These are phyloP conservation scores for Pleurotus sapidus DNA, from an alignment of 768 basidiomycete species.

Conservation along the genomic window DNA sequence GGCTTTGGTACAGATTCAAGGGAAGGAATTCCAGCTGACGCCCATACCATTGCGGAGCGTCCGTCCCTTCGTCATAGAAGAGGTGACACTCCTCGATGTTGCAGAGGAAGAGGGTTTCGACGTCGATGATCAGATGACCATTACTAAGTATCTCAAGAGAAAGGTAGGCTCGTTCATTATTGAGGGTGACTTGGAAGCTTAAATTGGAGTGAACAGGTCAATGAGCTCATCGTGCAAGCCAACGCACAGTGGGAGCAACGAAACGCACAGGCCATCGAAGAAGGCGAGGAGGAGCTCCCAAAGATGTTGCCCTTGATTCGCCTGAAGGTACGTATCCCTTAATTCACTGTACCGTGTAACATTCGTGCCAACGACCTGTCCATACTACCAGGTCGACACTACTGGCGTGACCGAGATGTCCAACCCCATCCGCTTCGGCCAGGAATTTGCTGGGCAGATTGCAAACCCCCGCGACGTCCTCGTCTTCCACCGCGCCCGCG, in stretches of 20 bases:
- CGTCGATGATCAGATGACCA: slow-evolving; percentile 76
- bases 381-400: slow-evolving; percentile 68
- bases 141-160: slow-evolving; percentile 74
- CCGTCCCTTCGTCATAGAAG: slow-evolving; percentile 90
- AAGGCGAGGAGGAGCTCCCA: slow-evolving; percentile 59
- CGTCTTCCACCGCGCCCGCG: slow-evolving; percentile 68
- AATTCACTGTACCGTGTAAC: not conserved
- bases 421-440: slow-evolving; percentile 96
- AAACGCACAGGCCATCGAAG: slow-evolving; percentile 55
- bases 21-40: slow-evolving; percentile 81
- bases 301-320: slow-evolving; percentile 86
- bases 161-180: slow-evolving; percentile 40
- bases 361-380: not conserved
- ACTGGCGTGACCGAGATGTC: slow-evolving; percentile 89
- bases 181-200: not conserved
- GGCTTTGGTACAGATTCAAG: slow-evolving; percentile 83
- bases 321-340: slow-evolving; percentile 56
- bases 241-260: slow-evolving; percentile 77
- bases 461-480: slow-evolving; percentile 96
- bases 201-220: slow-evolving; percentile 48
- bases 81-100: slow-evolving; percentile 69
- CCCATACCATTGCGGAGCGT: slow-evolving; percentile 90
- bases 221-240: slow-evolving; percentile 75
- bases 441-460: slow-evolving; percentile 86
- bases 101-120: slow-evolving; percentile 79